Evolutionary conservation across 2,329 filamentous ascomycete genomes (phyloP), one percentile per base, ranked within the genome.

Genomic region (Sclerotinia borealis): DNA sequence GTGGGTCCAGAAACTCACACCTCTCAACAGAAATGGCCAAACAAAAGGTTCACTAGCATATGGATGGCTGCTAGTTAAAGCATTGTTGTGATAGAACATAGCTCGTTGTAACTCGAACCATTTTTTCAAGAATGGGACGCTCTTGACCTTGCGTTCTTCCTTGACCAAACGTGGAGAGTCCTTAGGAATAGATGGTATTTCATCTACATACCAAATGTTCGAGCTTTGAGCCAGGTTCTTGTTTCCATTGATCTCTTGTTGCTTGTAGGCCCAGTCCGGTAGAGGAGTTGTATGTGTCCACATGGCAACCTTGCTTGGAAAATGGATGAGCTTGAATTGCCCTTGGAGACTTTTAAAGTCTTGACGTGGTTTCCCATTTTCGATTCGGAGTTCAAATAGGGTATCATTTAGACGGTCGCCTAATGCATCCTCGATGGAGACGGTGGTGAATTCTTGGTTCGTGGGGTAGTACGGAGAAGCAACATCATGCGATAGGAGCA

Each of bases 11-110:
- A 99, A 99, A 78, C 92, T 97, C 71, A 99, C 93, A 78, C 95
- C 95, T 36, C 95, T 89, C 63, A 99, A 85, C 74, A 99, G 83
- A 85, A 99, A 98, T 1, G 95, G 95, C 95, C 95, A 99, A 74
- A 96, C 91, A 79, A 96, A 95, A 8, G 95, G 95, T 75, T 93
- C 89, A 72, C 92, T 96, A 48, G 95, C 86, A 76, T 99, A 99
- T 1, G 95, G 95, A 76, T 99, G 95, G 75, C 91, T 96, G 79
- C 92, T 96, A 50, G 95, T 99, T 74, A 99, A 81, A 72, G 96
- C 93, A 77, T 93, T 98, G 84, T 99, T 99, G 83, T 99, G 95
- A 84, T 90, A 93, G 84, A 99, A 99, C 93, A 99, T 99, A 72
- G 93, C 92, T 56, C 93, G 87, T 79, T 99, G 95, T 64, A 99